Evolutionary conservation across 805 yeast genomes (phyloP), one percentile per base, ranked within the genome.

Genomic region (Jamesozyma spencerorum): DNA sequence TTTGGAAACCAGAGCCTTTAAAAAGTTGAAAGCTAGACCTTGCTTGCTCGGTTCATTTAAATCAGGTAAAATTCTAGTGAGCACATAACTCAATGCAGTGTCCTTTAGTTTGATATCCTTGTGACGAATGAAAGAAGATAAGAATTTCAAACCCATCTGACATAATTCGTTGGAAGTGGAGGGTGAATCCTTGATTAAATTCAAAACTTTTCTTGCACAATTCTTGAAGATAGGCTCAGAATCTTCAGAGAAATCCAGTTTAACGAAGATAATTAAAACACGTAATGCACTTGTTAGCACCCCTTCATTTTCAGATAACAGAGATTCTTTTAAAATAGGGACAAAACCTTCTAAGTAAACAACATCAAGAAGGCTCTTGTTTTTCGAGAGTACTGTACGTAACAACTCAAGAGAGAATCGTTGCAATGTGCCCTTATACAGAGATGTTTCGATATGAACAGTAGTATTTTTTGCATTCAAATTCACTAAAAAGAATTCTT

Each of bases 41-140:
- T 90, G 97, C 47, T 81, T 75, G 49, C 75, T 80, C 10, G 95
- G 95, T 50, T 90, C 95, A 53, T 84, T 87, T 45, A 92, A 65
- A 62, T 92, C 97, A 1, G 96, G 94, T 55, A 75, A 76, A 34
- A 92, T 66, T 48, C 84, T 71, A 10, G 75, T 74, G 46, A 92
- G 63, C 18, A 90, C 66, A 55, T 81, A 85, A 41, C 84, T 79
- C 29, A 87, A 57, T 0, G 95, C 85, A 2, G 76, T 65, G 26
- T 79, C 81, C 49, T 82, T 83, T 49, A 87, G 58, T 37, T 74
- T 67, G 34, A 85, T 65, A 39, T 79, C 79, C 51, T 77, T 79
- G 49, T 81, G 79, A 50, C 90, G 75, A 34, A 90, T 68, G 15
- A 85, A 70, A 1, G 82, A 66, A 6, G 95, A 75, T 40, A 92